phyloP scores from a whole-genome alignment of 257 asterid species.

The Nicotiana paniculata region DNA sequence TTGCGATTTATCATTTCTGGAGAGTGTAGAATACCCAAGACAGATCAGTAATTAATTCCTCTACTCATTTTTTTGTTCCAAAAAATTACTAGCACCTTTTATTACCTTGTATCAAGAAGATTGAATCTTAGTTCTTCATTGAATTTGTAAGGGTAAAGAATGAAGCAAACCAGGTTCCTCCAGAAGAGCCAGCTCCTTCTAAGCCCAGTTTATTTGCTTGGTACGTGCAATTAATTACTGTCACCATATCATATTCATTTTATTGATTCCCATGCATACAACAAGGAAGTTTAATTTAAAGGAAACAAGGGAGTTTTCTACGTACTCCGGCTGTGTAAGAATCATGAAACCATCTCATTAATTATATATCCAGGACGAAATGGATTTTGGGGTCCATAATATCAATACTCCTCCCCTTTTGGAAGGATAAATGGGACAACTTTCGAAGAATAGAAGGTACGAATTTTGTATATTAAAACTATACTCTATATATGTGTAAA shows the following conservation, averaged over 20 bases:
- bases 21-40: not conserved
- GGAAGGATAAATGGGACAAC: slow-evolving; percentile 47
- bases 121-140: slow-evolving; percentile 5
- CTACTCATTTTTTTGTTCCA: not conserved
- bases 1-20: not conserved
- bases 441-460: slow-evolving; percentile 48
- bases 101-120: not conserved
- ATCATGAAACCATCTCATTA: not conserved
- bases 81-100: not conserved
- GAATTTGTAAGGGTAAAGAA: slow-evolving; percentile 29
- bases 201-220: slow-evolving; percentile 39
- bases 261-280: not conserved
- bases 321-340: too few relatives aligned
- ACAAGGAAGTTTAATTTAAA: not conserved
- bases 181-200: slow-evolving; percentile 19
- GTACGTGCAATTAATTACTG: slow-evolving; percentile 16
- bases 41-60: not conserved
- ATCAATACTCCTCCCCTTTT: slow-evolving; percentile 43
- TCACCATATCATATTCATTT: not conserved
- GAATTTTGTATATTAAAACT: not conserved
- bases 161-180: slow-evolving; percentile 13
- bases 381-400: slow-evolving; percentile 50
- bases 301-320: too few relatives aligned
- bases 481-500: too few relatives aligned
- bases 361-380: slow-evolving; percentile 42